phyloP scores from a whole-genome alignment of 176 grass and related monocot genomes.

The Oryza meyeriana region DNA sequence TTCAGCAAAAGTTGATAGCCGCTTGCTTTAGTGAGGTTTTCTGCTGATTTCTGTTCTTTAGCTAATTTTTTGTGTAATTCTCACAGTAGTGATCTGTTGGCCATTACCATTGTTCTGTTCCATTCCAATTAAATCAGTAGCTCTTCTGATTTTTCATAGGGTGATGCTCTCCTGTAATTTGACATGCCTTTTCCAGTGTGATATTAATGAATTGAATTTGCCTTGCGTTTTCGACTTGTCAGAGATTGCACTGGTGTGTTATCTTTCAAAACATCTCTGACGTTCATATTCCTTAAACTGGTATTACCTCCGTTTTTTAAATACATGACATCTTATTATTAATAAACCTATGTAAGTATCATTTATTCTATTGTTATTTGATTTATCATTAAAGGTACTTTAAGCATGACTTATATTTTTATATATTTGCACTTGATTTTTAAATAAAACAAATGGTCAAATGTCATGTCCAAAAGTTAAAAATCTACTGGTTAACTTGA shows the following conservation, averaged over 20 bases:
- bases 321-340: no score
- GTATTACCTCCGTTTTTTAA: no score
- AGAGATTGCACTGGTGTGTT: not conserved
- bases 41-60: slow-evolving; percentile 14
- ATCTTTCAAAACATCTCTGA: no score
- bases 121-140: slow-evolving; percentile 23
- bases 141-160: slow-evolving; percentile 33
- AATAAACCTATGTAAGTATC: no score
- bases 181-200: slow-evolving; percentile 3
- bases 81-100: not conserved
- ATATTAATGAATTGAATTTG: slow-evolving; percentile 25
- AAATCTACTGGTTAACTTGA: no score
- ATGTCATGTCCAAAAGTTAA: no score
- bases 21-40: slow-evolving; percentile 26
- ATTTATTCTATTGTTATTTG: no score
- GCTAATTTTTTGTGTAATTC: slow-evolving; percentile 14
- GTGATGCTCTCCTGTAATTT: slow-evolving; percentile 32
- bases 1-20: slow-evolving; percentile 47
- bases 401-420: no score
- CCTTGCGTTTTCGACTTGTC: not conserved
- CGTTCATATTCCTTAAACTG: no score
- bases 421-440: no score
- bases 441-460: no score
- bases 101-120: slow-evolving; percentile 23
- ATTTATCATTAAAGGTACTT: no score